These are phyloP conservation scores for Sphaerulina populicola DNA, from an alignment of 2,329 filamentous ascomycete genomes.

Conservation along the genomic window DNA sequence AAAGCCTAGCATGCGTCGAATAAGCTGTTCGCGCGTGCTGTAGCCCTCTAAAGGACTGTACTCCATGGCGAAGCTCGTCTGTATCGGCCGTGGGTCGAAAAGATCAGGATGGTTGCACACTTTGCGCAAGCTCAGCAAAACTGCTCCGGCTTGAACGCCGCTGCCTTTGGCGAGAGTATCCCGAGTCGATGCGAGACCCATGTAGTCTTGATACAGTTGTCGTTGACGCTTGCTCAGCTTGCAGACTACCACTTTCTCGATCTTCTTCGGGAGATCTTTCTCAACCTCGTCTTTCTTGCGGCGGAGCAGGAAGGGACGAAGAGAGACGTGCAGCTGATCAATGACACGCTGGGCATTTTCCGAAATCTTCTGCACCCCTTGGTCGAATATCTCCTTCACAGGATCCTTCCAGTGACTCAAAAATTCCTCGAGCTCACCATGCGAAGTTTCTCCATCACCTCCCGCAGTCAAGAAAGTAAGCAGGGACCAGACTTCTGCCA, in stretches of 20 bases:
- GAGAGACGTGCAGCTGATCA: slow-evolving; percentile 82
- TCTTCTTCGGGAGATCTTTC: slow-evolving; percentile 97
- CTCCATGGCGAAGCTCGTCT: slow-evolving; percentile 87
- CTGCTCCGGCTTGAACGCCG: slow-evolving; percentile 96
- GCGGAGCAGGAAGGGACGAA: slow-evolving; percentile 83
- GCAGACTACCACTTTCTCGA: slow-evolving; percentile 94
- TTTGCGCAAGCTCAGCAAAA: slow-evolving; percentile 92
- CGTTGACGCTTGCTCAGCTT: slow-evolving; percentile 90
- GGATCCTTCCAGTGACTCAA: slow-evolving; percentile 93
- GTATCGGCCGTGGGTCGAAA: slow-evolving; percentile 91
- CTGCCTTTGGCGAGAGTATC: slow-evolving; percentile 86
- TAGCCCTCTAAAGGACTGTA: slow-evolving; percentile 65
- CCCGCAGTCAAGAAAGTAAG: slow-evolving; percentile 91
- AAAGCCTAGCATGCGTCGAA: slow-evolving; percentile 48
- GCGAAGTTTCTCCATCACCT: slow-evolving; percentile 64
- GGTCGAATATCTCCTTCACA: slow-evolving; percentile 91
- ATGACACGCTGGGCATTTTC: slow-evolving; percentile 89
- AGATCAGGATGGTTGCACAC: slow-evolving; percentile 98
- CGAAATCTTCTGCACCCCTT: slow-evolving; percentile 86
- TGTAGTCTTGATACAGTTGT: slow-evolving; percentile 92
- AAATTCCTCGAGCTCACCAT: slow-evolving; percentile 91
- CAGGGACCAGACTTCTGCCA: slow-evolving; percentile 93
- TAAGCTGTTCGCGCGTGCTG: slow-evolving; percentile 59
- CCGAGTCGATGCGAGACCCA: slow-evolving; percentile 80
- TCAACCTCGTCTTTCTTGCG: slow-evolving; percentile 94